Conservation (phyloP, 495 filamentous ascomycete species). For the Niebla homalea region DNA sequence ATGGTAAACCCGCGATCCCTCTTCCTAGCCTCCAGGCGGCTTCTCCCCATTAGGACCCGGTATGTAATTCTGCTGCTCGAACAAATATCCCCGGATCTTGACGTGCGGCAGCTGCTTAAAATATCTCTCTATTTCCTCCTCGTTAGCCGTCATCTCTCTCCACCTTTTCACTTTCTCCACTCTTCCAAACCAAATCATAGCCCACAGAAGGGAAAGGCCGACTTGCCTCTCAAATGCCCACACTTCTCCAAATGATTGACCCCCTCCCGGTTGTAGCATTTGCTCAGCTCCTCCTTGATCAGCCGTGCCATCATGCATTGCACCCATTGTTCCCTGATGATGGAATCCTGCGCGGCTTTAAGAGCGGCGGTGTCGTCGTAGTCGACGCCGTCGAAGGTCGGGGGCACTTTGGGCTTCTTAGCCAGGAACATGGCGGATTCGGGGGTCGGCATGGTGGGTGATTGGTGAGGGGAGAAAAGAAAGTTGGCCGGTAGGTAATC, state of each 20-base stretch:
- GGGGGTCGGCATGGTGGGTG: conserved; percentile 62
- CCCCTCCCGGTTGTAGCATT: conserved; percentile 89
- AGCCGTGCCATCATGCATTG: conserved; percentile 92
- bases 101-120: conserved; percentile 75
- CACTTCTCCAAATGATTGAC: conserved; percentile 98
- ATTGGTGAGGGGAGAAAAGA: background rate
- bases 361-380: conserved; percentile 81
- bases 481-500: too few relatives aligned
- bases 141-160: background rate
- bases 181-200: too few relatives aligned
- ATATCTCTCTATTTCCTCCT: conserved; percentile 60
- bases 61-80: conserved; percentile 82
- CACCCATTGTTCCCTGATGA: conserved; percentile 96
- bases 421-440: conserved; percentile 87
- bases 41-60: conserved; percentile 8
- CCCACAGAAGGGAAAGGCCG: background rate
- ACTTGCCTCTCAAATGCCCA: conserved; percentile 73
- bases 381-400: conserved; percentile 94
- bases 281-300: conserved; percentile 84
- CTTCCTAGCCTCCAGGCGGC: too few relatives aligned
- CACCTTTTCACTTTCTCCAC: background rate
- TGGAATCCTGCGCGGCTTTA: conserved; percentile 86
- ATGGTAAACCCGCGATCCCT: background rate
- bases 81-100: conserved; percentile 78
- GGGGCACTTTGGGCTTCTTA: conserved; percentile 85